A percentile compares a stretch with the other conserved stretches of the same genome.
Conservation (phyloP, 2,329 filamentous ascomycete species). For the Xylaria polymorpha region DNA sequence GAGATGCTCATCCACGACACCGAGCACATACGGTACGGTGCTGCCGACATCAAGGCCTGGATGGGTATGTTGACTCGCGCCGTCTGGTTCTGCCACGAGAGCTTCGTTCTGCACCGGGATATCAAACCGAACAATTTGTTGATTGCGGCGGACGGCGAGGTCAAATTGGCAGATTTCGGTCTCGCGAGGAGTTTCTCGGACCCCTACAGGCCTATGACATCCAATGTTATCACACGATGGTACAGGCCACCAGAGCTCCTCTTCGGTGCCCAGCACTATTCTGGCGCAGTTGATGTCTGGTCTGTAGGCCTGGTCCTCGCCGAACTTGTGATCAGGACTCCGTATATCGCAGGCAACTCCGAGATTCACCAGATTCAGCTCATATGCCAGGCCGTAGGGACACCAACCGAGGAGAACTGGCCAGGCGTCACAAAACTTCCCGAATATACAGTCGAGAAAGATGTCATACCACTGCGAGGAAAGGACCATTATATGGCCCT, state of each 20-base stretch:
- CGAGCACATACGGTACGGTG: constrained; percentile 80
- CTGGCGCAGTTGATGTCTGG: constrained; percentile 93
- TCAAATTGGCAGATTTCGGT: constrained; percentile 98
- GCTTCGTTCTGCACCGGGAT: constrained; percentile 93
- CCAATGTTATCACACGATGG: constrained; percentile 96
- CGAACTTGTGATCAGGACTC: constrained; percentile 84
- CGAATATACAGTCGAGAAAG: constrained; percentile 79
- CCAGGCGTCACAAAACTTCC: constrained; percentile 85
- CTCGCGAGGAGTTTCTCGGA: constrained; percentile 90
- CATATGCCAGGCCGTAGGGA: constrained; percentile 87
- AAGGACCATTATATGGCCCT: constrained; percentile 78
- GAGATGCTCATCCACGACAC: constrained; percentile 93
- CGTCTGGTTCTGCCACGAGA: constrained; percentile 96
- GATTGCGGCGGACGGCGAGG: constrained; percentile 89
- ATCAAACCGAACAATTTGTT: constrained; percentile 99
- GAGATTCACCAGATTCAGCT: constrained; percentile 88
- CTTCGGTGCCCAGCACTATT: constrained; percentile 90
- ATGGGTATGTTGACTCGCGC: constrained; percentile 96
- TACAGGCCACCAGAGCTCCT: constrained; percentile 95
- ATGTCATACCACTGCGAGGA: constrained; percentile 69
- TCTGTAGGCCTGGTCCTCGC: constrained; percentile 93
- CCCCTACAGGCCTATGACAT: constrained; percentile 88
- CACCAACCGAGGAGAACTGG: constrained; percentile 94
- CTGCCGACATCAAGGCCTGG: constrained; percentile 96
- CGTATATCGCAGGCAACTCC: constrained; percentile 84